phyloP scores from a whole-genome alignment of 768 basidiomycete species.

The Rossbeevera mucosa region DNA sequence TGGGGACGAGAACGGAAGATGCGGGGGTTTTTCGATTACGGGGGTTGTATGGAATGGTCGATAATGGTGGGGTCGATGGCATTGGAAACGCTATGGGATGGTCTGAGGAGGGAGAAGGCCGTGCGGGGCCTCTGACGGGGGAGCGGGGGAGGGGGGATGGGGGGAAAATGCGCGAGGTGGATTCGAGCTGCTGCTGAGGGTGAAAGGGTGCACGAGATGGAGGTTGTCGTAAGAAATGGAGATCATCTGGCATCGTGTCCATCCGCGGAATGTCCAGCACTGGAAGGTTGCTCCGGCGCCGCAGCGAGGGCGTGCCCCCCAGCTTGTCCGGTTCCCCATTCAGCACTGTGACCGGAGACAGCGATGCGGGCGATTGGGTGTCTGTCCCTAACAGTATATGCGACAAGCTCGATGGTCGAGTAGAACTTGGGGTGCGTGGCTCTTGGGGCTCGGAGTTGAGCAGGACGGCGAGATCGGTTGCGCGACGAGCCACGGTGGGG shows the following conservation, averaged over 20 bases:
- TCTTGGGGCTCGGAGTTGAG: constrained; percentile 59
- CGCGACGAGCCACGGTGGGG: constrained; percentile 52
- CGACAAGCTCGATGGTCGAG: constrained; percentile 42
- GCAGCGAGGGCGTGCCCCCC: constrained; percentile 22
- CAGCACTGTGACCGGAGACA: neutral
- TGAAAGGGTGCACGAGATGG: constrained; percentile 22
- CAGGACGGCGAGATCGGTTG: constrained; percentile 73
- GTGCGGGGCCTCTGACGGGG: constrained; percentile 25
- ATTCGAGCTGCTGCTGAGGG: constrained; percentile 19
- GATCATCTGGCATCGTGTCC: constrained; percentile 18
- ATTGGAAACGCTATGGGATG: constrained; percentile 25
- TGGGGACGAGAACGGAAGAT: constrained; percentile 56
- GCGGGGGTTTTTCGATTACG: constrained; percentile 57
- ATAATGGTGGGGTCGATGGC: constrained; percentile 23
- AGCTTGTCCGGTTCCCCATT: constrained; percentile 28
- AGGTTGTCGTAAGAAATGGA: constrained; percentile 25
- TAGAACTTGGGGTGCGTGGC: constrained; percentile 33
- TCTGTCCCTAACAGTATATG: constrained; percentile 35
- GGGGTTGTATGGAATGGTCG: constrained; percentile 61
- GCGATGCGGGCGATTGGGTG: constrained; percentile 19
- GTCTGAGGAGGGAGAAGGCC: constrained; percentile 36
- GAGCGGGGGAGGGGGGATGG: constrained; percentile 28
- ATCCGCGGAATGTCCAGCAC: constrained; percentile 33
- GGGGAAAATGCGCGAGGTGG: constrained; percentile 25
- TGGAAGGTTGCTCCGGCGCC: constrained; percentile 29